Conservation (phyloP, 164 flowering plant genomes). For the Nymphaea thermarum region DNA sequence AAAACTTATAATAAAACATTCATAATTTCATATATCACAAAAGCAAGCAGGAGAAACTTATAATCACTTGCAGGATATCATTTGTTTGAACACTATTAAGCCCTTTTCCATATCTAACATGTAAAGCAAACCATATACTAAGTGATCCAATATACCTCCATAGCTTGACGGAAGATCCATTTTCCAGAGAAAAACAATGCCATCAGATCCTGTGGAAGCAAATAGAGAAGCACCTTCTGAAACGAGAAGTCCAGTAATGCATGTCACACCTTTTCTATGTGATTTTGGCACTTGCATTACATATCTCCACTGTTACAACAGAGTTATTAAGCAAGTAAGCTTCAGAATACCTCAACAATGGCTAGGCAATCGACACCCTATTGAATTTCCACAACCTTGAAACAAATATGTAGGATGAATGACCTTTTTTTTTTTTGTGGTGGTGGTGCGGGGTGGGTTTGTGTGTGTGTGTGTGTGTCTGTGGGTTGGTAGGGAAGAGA, state of each 20-base stretch:
- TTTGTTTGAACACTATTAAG: no score
- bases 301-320: conserved; percentile 58
- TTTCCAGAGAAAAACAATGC: conserved; percentile 63
- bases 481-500: no score
- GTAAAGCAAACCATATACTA: neutral
- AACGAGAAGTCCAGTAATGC: conserved; percentile 57
- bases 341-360: neutral
- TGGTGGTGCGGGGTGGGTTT: neutral
- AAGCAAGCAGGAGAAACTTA: no score
- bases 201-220: conserved; percentile 89
- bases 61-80: no score
- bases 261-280: conserved; percentile 88
- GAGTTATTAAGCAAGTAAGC: neutral
- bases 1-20: no score
- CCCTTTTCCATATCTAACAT: neutral
- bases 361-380: neutral
- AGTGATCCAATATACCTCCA: conserved; percentile 37
- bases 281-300: conserved; percentile 58
- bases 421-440: neutral
- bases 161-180: conserved; percentile 33
- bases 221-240: conserved; percentile 50
- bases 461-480: neutral
- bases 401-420: neutral
- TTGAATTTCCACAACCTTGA: neutral
- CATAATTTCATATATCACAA: no score